phyloP scores from a whole-genome alignment of 1,284 basidiomycete genomes.

The Anthracocystis setariae region DNA sequence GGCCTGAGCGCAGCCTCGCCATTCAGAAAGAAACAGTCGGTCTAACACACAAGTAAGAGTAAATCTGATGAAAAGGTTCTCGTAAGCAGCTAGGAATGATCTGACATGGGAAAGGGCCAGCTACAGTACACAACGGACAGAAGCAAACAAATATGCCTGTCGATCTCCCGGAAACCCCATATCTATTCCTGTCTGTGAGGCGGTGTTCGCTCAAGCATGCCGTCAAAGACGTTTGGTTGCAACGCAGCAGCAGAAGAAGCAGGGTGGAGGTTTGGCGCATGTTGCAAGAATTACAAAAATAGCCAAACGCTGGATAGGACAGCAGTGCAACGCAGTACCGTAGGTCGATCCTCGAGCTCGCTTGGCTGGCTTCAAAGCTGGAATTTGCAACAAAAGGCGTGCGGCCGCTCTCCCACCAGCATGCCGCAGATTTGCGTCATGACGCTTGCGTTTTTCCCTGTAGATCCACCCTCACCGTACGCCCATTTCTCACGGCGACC shows the following conservation, averaged over 20 bases:
- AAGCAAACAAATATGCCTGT: no score
- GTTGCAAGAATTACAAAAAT: no score
- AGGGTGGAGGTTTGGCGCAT: neutral
- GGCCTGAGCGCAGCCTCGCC: neutral
- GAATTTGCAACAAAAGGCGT: neutral
- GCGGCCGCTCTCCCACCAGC: neutral
- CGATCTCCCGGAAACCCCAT: no score
- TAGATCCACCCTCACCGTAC: conserved; percentile 27
- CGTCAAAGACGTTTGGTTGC: neutral
- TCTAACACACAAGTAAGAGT: no score
- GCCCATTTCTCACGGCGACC: conserved; percentile 26
- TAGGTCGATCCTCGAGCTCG: conserved; percentile 1
- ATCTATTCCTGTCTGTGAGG: conserved; percentile 1
- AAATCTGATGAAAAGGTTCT: no score
- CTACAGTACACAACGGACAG: no score
- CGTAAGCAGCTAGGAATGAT: no score
- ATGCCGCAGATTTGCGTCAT: conserved; percentile 31
- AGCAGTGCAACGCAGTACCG: no score
- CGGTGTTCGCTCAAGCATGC: neutral
- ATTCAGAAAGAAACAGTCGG: neutral
- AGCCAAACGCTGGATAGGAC: no score
- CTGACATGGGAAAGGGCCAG: no score
- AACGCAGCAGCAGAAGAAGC: neutral
- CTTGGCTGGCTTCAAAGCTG: neutral
- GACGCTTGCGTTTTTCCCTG: conserved; percentile 21